These are phyloP conservation scores for Termitomyces sp. DNA, from an alignment of 768 basidiomycete genomes.

Conservation along the genomic window DNA sequence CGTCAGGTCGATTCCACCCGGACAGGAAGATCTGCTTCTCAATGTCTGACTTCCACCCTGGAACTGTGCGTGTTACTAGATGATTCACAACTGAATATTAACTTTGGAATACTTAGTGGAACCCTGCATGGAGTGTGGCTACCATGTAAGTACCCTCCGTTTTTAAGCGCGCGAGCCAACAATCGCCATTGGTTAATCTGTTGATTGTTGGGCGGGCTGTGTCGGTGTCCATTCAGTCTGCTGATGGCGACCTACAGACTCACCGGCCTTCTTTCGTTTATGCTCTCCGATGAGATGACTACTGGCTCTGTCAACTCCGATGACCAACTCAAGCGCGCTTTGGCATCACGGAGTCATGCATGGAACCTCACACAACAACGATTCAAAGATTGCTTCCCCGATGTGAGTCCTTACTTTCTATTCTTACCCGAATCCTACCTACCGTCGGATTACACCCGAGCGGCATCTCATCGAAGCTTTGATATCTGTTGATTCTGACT, in stretches of 20 bases:
- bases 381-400: conserved; percentile 87
- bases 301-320: conserved; percentile 86
- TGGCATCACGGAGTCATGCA: conserved; percentile 76
- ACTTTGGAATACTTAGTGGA: conserved; percentile 56
- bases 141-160: conserved; percentile 66
- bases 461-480: conserved; percentile 1
- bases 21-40: conserved; percentile 98
- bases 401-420: conserved; percentile 45
- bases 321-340: conserved; percentile 70
- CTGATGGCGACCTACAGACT: conserved; percentile 47
- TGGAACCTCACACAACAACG: conserved; percentile 81
- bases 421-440: neutral
- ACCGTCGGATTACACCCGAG: neutral
- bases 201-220: conserved; percentile 2
- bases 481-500: conserved; percentile 8
- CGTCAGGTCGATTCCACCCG: conserved; percentile 85
- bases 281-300: conserved; percentile 96
- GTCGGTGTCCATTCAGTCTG: conserved; percentile 3
- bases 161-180: conserved; percentile 5
- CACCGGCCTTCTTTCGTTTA: conserved; percentile 91
- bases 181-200: conserved; percentile 5
- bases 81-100: neutral
- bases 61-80: conserved; percentile 58
- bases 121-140: conserved; percentile 92
- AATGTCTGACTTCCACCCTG: conserved; percentile 95